Evolutionary conservation across 2,329 filamentous ascomycete species (phyloP).

Genomic region (Colletotrichum sp.): DNA sequence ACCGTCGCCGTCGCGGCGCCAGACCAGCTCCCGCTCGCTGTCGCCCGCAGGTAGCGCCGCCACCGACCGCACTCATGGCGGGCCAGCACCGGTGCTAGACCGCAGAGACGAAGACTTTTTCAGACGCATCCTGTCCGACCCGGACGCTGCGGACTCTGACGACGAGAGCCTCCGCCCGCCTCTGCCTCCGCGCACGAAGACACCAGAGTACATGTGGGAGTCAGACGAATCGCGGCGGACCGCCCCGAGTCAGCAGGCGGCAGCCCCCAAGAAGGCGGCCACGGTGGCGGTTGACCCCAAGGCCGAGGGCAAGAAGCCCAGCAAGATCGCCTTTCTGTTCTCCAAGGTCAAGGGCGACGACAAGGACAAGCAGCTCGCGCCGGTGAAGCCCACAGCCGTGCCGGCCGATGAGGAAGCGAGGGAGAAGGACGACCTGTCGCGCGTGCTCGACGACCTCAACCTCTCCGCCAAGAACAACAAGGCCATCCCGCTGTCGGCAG

Average conservation of each 20-base stretch:
- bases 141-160: conserved; percentile 26
- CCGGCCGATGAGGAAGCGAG: conserved; percentile 45
- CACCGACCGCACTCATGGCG: conserved; percentile 26
- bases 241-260: neutral
- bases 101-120: conserved; percentile 65
- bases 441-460: conserved; percentile 84
- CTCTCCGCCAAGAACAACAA: conserved; percentile 84
- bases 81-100: conserved; percentile 52
- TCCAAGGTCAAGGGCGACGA: conserved; percentile 39
- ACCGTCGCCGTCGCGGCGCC: conserved; percentile 15
- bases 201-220: conserved; percentile 55
- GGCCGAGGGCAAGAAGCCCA: conserved; percentile 33
- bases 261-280: conserved; percentile 25
- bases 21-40: conserved; percentile 24
- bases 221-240: conserved; percentile 24
- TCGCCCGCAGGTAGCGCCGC: conserved; percentile 27
- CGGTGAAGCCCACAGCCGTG: conserved; percentile 40
- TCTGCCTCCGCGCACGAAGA: conserved; percentile 58
- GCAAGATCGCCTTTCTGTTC: conserved; percentile 39
- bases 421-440: conserved; percentile 75
- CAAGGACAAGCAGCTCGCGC: conserved; percentile 37
- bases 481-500: conserved; percentile 82
- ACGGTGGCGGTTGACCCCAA: conserved; percentile 32
- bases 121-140: conserved; percentile 52
- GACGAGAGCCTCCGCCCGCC: conserved; percentile 53